A percentile compares a stretch with the other conserved stretches of the same genome.
Conservation (phyloP, 805 yeast species). For the Ascoidea asiatica region DNA sequence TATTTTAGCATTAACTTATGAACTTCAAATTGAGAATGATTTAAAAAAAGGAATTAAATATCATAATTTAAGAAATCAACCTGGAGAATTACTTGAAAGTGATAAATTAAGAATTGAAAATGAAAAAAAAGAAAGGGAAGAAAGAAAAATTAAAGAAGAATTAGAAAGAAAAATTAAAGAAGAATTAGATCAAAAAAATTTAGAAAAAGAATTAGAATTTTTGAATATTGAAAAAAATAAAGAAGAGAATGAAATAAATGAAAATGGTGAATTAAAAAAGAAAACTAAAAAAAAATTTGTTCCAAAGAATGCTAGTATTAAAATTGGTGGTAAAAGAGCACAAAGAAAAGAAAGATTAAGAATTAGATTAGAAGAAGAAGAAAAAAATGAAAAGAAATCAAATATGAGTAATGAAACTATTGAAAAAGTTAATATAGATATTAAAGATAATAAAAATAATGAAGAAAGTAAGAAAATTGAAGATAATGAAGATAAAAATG, state of each 20-base stretch:
- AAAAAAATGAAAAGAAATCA: slow-evolving; percentile 8
- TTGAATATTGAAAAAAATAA: slow-evolving; percentile 5
- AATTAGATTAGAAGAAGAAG: slow-evolving; percentile 7
- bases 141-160: slow-evolving; percentile 1
- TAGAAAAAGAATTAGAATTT: slow-evolving; percentile 6
- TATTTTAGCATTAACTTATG: slow-evolving; percentile 82
- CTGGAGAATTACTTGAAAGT: slow-evolving; percentile 41
- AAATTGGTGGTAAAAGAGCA: slow-evolving; percentile 59
- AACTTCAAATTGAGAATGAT: slow-evolving; percentile 69
- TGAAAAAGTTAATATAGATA: slow-evolving; percentile 1
- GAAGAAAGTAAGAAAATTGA: slow-evolving; percentile 17
- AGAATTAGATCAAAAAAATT: slow-evolving; percentile 3
- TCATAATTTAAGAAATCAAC: slow-evolving; percentile 54
- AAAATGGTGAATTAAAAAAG: background rate
- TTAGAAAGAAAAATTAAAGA: slow-evolving; percentile 3
- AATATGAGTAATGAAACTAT: background rate
- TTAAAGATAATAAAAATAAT: slow-evolving; percentile 1
- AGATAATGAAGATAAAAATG: slow-evolving; percentile 18
- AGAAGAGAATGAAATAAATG: slow-evolving; percentile 8
- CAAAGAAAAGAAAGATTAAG: slow-evolving; percentile 40
- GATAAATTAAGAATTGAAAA: slow-evolving; percentile 10
- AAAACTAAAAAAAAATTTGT: slow-evolving; percentile 7
- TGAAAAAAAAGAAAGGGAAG: slow-evolving; percentile 5
- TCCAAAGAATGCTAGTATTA: slow-evolving; percentile 26
- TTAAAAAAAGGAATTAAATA: slow-evolving; percentile 43